Percentiles rank a stretch among this genome's conserved stretches.
Evolutionary conservation across 139 green algal species (phyloP).

Genomic region (Haematococcus lacustris): DNA sequence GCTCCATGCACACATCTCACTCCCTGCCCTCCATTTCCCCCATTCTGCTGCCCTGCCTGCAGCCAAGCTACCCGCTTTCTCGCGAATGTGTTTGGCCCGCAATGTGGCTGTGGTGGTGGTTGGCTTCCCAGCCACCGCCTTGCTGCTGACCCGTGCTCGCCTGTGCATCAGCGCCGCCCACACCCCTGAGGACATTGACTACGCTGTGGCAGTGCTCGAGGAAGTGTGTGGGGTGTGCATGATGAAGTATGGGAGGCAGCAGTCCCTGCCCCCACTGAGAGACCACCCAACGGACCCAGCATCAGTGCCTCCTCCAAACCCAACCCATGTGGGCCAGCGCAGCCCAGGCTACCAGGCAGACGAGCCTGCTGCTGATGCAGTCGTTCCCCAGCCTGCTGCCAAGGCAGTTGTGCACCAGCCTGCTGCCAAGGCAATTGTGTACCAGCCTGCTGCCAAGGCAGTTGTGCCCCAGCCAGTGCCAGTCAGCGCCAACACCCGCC

Average conservation of each 20-base stretch:
- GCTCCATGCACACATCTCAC: neutral
- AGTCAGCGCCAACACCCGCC: too few relatives aligned
- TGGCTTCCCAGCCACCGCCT: conserved; percentile 90
- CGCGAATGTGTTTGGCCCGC: conserved; percentile 60
- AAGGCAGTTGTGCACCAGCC: too few relatives aligned
- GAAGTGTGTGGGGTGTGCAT: neutral
- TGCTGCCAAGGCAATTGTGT: too few relatives aligned
- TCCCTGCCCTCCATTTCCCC: neutral
- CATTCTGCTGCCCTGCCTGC: neutral
- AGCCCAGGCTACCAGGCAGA: too few relatives aligned
- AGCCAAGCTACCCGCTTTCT: conserved; percentile 58
- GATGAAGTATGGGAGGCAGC: neutral
- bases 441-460: too few relatives aligned
- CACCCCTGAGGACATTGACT: conserved; percentile 82
- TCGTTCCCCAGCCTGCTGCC: too few relatives aligned
- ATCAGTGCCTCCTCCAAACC: neutral
- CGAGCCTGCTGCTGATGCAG: too few relatives aligned
- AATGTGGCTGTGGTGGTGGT: conserved; percentile 91
- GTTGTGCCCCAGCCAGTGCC: too few relatives aligned
- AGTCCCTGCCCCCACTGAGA: neutral
- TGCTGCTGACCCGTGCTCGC: conserved; percentile 74
- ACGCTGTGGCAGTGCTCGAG: conserved; percentile 61
- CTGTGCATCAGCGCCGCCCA: conserved; percentile 94
- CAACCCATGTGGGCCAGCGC: too few relatives aligned
- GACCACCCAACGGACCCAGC: neutral